A percentile compares a stretch with the other conserved stretches of the same genome.
Evolutionary conservation across 2,329 filamentous ascomycete genomes (phyloP).

Genomic region (Claviceps sp.): DNA sequence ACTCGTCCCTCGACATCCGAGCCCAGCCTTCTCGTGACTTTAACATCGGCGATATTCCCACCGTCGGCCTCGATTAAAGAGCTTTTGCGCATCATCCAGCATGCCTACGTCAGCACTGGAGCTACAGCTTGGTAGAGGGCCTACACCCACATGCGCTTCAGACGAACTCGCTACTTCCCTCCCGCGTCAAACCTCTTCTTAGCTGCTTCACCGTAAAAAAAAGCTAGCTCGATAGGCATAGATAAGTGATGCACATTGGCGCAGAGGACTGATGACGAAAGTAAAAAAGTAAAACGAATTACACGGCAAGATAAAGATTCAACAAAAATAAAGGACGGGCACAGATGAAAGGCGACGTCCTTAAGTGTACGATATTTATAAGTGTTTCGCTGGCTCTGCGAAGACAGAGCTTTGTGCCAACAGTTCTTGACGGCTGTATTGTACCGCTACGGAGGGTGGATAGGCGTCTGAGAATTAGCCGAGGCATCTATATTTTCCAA

Average conservation of each 20-base stretch:
- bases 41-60: conserved; percentile 35
- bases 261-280: background rate
- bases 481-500: conserved; percentile 11
- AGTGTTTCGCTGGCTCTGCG: conserved; percentile 16
- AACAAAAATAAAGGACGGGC: background rate
- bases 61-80: conserved; percentile 39
- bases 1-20: conserved; percentile 56
- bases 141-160: background rate
- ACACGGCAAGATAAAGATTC: too few relatives aligned
- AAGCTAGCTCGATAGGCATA: background rate
- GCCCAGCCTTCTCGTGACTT: conserved; percentile 22
- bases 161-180: background rate
- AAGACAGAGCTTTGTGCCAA: conserved; percentile 30
- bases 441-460: conserved; percentile 16
- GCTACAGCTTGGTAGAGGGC: background rate
- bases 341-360: conserved; percentile 1
- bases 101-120: background rate
- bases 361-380: conserved; percentile 26
- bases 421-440: conserved; percentile 21
- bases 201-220: background rate
- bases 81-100: background rate
- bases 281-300: background rate
- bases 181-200: background rate
- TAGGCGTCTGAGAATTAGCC: conserved; percentile 15
- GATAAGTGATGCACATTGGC: background rate